These are phyloP conservation scores for Leishmania major DNA, from an alignment of 208 protist genomes.

Conservation along the genomic window DNA sequence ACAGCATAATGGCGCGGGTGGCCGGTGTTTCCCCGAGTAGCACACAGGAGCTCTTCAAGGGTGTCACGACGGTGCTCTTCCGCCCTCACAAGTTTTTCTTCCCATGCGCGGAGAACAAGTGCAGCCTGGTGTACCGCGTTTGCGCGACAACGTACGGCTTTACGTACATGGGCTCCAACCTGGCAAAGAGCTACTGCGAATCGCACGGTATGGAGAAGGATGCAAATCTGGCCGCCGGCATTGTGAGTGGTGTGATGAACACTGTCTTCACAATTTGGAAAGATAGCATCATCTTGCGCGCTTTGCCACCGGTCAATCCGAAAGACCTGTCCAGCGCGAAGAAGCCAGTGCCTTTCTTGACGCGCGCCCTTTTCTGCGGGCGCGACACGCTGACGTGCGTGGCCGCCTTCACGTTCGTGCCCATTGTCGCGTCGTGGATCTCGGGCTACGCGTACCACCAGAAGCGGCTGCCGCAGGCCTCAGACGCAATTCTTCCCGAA, in stretches of 20 bases:
- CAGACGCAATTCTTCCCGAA: constrained; percentile 47
- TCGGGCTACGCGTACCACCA: constrained; percentile 64
- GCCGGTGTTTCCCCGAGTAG: constrained; percentile 78
- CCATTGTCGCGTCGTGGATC: constrained; percentile 75
- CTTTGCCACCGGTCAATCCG: constrained; percentile 58
- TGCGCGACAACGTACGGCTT: constrained; percentile 68
- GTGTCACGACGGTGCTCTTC: constrained; percentile 62
- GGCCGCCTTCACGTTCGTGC: constrained; percentile 81
- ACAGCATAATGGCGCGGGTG: constrained; percentile 88
- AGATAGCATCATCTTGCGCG: constrained; percentile 77
- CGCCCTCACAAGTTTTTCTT: constrained; percentile 88
- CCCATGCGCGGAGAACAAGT: constrained; percentile 85
- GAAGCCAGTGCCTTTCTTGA: constrained; percentile 80
- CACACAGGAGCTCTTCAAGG: constrained; percentile 61
- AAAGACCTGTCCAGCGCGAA: constrained; percentile 39
- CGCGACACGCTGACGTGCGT: constrained; percentile 83
- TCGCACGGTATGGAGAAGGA: constrained; percentile 55
- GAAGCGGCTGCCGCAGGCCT: constrained; percentile 34
- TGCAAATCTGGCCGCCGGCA: constrained; percentile 64
- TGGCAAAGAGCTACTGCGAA: constrained; percentile 84
- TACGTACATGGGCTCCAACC: constrained; percentile 83
- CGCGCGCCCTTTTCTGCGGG: constrained; percentile 72
- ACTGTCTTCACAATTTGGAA: constrained; percentile 84
- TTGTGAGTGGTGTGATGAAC: constrained; percentile 75
- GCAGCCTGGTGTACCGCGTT: constrained; percentile 67